These are phyloP conservation scores for Fraxinus sp. DNA, from an alignment of 305 asterid genomes.

Conservation along the genomic window DNA sequence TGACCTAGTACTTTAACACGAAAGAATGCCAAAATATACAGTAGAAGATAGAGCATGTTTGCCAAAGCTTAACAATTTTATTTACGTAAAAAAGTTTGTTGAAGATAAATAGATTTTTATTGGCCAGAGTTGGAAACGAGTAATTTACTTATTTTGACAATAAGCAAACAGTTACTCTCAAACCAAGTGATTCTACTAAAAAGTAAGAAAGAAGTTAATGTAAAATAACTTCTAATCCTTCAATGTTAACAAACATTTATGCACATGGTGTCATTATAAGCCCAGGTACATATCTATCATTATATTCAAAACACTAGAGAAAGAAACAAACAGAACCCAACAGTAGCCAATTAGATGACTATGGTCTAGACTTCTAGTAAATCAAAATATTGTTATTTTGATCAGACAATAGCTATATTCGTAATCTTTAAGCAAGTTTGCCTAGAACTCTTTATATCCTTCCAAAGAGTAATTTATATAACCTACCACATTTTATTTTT, in stretches of 20 bases:
- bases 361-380: not conserved
- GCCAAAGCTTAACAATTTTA: not conserved
- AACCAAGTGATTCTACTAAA: not conserved
- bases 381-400: not conserved
- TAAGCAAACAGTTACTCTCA: not conserved
- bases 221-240: not conserved
- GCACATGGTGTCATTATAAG: not conserved
- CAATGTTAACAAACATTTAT: not conserved
- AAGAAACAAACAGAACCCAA: slow-evolving; percentile 1
- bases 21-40: not conserved
- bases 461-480: not conserved
- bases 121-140: not conserved
- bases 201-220: not conserved
- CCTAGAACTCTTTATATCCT: not conserved
- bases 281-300: not conserved
- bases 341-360: not conserved
- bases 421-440: not conserved
- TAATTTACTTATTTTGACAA: not conserved
- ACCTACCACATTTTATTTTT: not conserved
- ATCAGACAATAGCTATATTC: not conserved
- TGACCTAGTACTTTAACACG: not conserved
- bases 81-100: not conserved
- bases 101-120: not conserved
- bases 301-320: not conserved
- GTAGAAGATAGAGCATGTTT: not conserved